Percentiles rank a stretch among this genome's conserved stretches.
Conservation (phyloP, 192 early-diverging fungal genomes). For the Helicostylum pulchrum region DNA sequence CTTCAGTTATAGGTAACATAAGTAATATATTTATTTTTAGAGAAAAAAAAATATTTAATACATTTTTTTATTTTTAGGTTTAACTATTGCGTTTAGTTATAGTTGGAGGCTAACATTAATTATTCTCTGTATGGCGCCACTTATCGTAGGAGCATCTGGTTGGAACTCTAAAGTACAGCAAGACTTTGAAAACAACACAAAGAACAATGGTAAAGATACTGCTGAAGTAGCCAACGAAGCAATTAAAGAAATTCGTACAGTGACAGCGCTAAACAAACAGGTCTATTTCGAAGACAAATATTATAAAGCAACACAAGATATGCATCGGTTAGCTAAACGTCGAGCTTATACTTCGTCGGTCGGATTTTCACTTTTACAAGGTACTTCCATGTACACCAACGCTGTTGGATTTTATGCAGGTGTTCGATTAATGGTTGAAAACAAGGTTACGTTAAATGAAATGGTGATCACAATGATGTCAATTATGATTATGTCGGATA, state of each 20-base stretch:
- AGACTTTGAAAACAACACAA: conserved; percentile 61
- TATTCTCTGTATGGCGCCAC: conserved; percentile 56
- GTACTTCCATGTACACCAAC: conserved; percentile 23
- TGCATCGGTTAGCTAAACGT: conserved; percentile 67
- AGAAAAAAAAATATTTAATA: background rate
- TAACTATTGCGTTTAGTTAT: conserved; percentile 61
- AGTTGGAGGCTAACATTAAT: conserved; percentile 85
- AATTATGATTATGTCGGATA: conserved; percentile 33
- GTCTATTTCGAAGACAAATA: conserved; percentile 68
- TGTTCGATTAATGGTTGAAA: conserved; percentile 20
- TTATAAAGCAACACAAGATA: conserved; percentile 52
- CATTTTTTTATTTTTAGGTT: conserved; percentile 15
- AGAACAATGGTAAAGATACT: conserved; percentile 69
- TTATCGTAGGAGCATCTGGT: conserved; percentile 48
- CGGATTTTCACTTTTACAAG: conserved; percentile 38
- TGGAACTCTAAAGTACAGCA: conserved; percentile 48
- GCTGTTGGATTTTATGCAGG: conserved; percentile 30
- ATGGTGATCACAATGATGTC: conserved; percentile 25
- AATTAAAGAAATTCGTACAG: conserved; percentile 81
- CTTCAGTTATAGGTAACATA: conserved; percentile 21
- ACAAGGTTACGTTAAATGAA: conserved; percentile 17
- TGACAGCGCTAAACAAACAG: conserved; percentile 74
- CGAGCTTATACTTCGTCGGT: conserved; percentile 63
- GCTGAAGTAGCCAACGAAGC: conserved; percentile 84
- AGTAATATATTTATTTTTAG: background rate